phyloP scores from a whole-genome alignment of 257 asterid genomes.

The Rauvolfia tetraphylla region DNA sequence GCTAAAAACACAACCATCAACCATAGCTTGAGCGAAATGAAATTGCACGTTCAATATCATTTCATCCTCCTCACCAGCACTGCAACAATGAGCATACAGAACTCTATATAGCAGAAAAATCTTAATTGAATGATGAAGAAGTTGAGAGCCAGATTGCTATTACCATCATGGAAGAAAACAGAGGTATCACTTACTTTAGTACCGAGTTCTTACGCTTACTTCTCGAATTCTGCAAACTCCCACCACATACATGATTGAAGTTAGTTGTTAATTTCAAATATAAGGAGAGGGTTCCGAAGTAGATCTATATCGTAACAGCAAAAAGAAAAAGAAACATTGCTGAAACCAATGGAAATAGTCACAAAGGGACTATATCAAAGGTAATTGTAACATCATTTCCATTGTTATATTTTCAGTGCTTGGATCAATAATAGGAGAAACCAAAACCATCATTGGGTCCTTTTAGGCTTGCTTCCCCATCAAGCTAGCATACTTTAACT shows the following conservation, averaged over 20 bases:
- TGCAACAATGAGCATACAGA: constrained; percentile 29
- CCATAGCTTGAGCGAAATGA: constrained; percentile 82
- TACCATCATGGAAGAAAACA: constrained; percentile 37
- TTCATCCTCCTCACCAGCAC: constrained; percentile 81
- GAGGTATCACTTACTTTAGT: constrained; percentile 64
- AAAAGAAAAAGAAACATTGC: background rate
- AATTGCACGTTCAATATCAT: constrained; percentile 62
- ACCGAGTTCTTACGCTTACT: constrained; percentile 47
- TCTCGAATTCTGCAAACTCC: constrained; percentile 50
- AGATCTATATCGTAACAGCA: background rate
- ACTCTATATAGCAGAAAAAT: constrained; percentile 17
- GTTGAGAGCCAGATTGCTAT: constrained; percentile 29
- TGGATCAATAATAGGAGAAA: background rate
- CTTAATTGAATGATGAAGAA: constrained; percentile 18
- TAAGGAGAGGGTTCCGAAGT: background rate
- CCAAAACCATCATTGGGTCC: background rate
- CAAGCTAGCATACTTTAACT: background rate
- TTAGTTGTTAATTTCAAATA: constrained; percentile 6
- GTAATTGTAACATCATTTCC: background rate
- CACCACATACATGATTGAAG: constrained; percentile 11
- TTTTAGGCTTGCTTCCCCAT: background rate
- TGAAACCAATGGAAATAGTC: background rate
- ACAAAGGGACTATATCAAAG: background rate
- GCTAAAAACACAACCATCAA: constrained; percentile 40
- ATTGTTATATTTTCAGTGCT: background rate